A percentile compares a stretch with the other conserved stretches of the same genome.
Conservation (phyloP, 768 basidiomycete genomes). For the Epithele typhae region DNA sequence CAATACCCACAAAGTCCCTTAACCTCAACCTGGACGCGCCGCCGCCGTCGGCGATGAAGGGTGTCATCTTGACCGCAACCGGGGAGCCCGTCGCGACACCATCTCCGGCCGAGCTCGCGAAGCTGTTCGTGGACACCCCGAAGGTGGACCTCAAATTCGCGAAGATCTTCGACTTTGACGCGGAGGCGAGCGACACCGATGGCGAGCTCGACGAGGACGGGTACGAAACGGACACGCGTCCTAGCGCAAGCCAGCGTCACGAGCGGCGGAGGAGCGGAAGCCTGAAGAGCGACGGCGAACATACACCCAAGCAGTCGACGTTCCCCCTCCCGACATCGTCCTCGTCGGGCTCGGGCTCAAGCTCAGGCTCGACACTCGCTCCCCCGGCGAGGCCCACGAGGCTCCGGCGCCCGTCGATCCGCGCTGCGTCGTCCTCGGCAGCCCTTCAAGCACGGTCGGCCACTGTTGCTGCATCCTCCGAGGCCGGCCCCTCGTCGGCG, state of each 20-base stretch:
- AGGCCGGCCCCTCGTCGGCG: conserved; percentile 4
- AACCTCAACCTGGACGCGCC: conserved; percentile 12
- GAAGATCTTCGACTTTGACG: conserved; percentile 69
- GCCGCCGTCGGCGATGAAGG: conserved; percentile 39
- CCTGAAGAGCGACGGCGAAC: conserved; percentile 7
- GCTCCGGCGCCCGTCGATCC: conserved; percentile 25
- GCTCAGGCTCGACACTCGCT: not conserved
- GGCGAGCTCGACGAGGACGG: conserved; percentile 26
- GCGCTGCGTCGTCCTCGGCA: conserved; percentile 18
- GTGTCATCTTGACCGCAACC: conserved; percentile 75
- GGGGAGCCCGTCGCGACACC: conserved; percentile 75
- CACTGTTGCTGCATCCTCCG: conserved; percentile 2
- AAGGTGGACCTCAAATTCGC: conserved; percentile 71
- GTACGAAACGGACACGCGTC: conserved; percentile 23
- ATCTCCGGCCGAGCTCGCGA: conserved; percentile 57
- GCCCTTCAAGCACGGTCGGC: conserved; percentile 8
- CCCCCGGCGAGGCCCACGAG: conserved; percentile 21
- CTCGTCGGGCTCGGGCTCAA: not conserved
- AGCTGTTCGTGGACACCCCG: conserved; percentile 65
- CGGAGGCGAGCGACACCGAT: conserved; percentile 24
- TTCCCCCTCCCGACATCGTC: too few relatives aligned
- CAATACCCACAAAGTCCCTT: conserved; percentile 31
- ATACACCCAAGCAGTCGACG: conserved; percentile 17
- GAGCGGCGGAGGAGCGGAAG: conserved; percentile 30
- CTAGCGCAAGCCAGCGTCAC: conserved; percentile 1